Conservation (phyloP, 1,284 basidiomycete species). For the Melampsora allii-populina region DNA sequence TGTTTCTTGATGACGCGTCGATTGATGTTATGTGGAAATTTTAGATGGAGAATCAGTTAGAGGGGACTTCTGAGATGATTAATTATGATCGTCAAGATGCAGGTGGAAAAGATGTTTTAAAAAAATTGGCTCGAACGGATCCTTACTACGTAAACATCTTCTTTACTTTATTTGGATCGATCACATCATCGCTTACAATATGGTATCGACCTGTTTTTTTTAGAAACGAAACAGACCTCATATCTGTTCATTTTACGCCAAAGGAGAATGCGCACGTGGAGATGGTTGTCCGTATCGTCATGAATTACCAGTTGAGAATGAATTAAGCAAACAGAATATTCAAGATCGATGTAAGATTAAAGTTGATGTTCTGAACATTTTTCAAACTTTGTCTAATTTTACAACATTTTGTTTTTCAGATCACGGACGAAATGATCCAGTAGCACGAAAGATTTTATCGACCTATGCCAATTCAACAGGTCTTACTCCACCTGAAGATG, state of each 20-base stretch:
- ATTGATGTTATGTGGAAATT: not conserved
- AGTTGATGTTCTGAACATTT: too few species aligned
- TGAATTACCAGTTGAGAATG: slow-evolving; percentile 78
- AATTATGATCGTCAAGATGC: slow-evolving; percentile 51
- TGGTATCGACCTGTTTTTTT: not conserved
- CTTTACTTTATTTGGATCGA: too few species aligned
- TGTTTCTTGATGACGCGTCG: not conserved
- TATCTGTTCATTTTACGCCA: slow-evolving; percentile 90
- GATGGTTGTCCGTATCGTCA: slow-evolving; percentile 91
- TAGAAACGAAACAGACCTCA: slow-evolving; percentile 86
- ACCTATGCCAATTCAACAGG: slow-evolving; percentile 72
- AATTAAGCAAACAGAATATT: slow-evolving; percentile 83
- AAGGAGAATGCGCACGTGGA: slow-evolving; percentile 90
- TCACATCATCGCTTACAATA: not conserved
- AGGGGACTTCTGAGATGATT: slow-evolving; percentile 47
- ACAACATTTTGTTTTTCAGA: slow-evolving; percentile 52
- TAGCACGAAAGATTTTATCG: slow-evolving; percentile 78
- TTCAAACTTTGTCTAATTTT: not conserved
- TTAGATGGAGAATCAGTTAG: slow-evolving; percentile 43
- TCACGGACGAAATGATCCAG: slow-evolving; percentile 83
- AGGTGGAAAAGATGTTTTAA: slow-evolving; percentile 89
- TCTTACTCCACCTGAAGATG: slow-evolving; percentile 82
- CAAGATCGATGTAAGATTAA: slow-evolving; percentile 69
- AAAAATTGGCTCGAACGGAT: slow-evolving; percentile 85
- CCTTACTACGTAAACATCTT: slow-evolving; percentile 67